phyloP scores from a whole-genome alignment of 306 rosid genomes.

The Carpinus fangiana region DNA sequence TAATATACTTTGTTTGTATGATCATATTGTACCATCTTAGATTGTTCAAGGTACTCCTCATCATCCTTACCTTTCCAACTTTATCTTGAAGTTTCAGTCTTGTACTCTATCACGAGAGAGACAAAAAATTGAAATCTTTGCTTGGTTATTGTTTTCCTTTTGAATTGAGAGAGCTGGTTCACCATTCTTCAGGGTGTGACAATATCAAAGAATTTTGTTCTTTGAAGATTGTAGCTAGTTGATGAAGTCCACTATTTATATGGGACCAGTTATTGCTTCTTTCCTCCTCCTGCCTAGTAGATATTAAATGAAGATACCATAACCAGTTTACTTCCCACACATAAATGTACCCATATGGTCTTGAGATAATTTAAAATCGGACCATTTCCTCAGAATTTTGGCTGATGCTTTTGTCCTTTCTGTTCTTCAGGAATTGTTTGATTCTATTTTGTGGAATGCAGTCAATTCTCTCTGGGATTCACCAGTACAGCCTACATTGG shows the following conservation, averaged over 20 bases:
- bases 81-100: neutral
- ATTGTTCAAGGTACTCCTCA: conserved; percentile 11
- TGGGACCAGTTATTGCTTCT: neutral
- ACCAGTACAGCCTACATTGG: conserved; percentile 55
- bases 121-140: neutral
- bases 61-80: neutral
- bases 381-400: conserved; percentile 17
- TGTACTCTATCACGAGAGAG: conserved; percentile 3
- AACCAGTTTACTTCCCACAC: conserved; percentile 14
- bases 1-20: conserved; percentile 30
- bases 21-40: conserved; percentile 16
- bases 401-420: conserved; percentile 33
- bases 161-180: conserved; percentile 12
- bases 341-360: conserved; percentile 15
- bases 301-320: neutral
- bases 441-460: conserved; percentile 79
- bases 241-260: neutral
- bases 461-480: conserved; percentile 67
- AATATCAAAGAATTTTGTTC: neutral
- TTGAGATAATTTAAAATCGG: conserved; percentile 6
- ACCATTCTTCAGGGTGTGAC: conserved; percentile 3
- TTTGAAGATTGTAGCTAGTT: conserved; percentile 16
- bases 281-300: neutral
- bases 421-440: conserved; percentile 72
- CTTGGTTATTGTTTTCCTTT: conserved; percentile 5